Evolutionary conservation across 75 land plant genomes (phyloP).

Genomic region (Cryptomeria japonica): DNA sequence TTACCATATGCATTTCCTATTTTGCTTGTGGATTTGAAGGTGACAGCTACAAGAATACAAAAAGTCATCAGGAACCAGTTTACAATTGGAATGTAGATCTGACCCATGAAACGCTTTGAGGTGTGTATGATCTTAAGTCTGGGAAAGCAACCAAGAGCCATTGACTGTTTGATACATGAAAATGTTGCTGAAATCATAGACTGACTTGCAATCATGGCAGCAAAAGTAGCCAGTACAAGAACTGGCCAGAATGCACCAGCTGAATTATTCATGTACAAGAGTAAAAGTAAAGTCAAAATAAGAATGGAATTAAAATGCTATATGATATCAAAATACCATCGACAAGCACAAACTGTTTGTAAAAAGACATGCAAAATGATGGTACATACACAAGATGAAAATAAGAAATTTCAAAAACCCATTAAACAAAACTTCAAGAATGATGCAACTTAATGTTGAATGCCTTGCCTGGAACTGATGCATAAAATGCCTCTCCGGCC

Average conservation of each 20-base stretch:
- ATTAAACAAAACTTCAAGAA: neutral
- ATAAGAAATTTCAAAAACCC: neutral
- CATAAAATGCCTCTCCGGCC: constrained; percentile 65
- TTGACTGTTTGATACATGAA: constrained; percentile 82
- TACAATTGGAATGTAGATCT: constrained; percentile 89
- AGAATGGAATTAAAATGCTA: neutral
- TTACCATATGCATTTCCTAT: constrained; percentile 98
- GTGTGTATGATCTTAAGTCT: constrained; percentile 91
- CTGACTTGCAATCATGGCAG: constrained; percentile 89
- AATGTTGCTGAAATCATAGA: constrained; percentile 89
- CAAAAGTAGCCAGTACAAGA: constrained; percentile 66
- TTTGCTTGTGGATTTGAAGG: constrained; percentile 61
- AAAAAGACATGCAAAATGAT: neutral
- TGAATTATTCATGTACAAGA: constrained; percentile 20
- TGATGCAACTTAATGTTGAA: neutral
- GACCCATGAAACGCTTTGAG: constrained; percentile 81
- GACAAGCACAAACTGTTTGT: constrained; percentile 1
- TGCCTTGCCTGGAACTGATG: constrained; percentile 79
- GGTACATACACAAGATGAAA: neutral
- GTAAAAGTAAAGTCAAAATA: neutral
- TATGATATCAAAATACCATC: neutral
- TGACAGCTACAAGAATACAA: constrained; percentile 52
- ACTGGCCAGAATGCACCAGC: constrained; percentile 84
- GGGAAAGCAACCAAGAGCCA: constrained; percentile 89
- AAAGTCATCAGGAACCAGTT: constrained; percentile 75